phyloP scores from a whole-genome alignment of 371 early-diverging fungal species.

The Mortierella sp. region DNA sequence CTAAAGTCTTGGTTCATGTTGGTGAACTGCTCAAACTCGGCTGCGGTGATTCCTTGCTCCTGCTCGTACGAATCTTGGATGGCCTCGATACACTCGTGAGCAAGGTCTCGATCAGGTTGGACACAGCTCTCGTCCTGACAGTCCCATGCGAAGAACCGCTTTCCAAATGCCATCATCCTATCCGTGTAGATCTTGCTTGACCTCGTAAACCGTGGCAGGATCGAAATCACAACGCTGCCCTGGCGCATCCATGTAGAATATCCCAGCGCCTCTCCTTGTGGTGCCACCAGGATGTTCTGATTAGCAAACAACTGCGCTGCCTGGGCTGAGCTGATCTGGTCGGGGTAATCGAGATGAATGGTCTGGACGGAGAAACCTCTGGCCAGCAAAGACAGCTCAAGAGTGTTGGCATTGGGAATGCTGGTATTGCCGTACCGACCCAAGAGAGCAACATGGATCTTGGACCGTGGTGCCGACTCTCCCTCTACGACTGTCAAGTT shows the following conservation, averaged over 20 bases:
- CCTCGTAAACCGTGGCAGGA: conserved; percentile 49
- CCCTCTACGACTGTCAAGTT: conserved; percentile 30
- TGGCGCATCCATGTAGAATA: conserved; percentile 52
- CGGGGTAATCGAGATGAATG: conserved; percentile 50
- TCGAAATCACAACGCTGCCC: conserved; percentile 45
- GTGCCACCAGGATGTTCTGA: conserved; percentile 50
- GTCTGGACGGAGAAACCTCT: conserved; percentile 51
- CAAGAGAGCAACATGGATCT: conserved; percentile 44
- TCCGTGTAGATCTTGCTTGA: conserved; percentile 57
- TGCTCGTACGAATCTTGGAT: conserved; percentile 24
- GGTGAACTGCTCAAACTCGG: conserved; percentile 49
- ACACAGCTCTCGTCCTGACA: conserved; percentile 51
- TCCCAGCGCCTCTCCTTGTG: conserved; percentile 52
- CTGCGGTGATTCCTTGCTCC: conserved; percentile 33
- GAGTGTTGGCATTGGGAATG: conserved; percentile 41
- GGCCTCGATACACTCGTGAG: conserved; percentile 57
- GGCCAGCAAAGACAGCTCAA: conserved; percentile 50
- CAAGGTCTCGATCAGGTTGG: conserved; percentile 48
- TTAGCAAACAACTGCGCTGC: conserved; percentile 47
- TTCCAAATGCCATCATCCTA: conserved; percentile 57
- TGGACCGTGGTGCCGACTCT: conserved; percentile 47
- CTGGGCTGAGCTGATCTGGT: conserved; percentile 40
- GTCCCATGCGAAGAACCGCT: conserved; percentile 58
- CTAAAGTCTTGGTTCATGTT: conserved; percentile 53
- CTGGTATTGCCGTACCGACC: conserved; percentile 59